Evolutionary conservation across 192 early-diverging fungal genomes (phyloP).

Genomic region (Oehlia diaphana): DNA sequence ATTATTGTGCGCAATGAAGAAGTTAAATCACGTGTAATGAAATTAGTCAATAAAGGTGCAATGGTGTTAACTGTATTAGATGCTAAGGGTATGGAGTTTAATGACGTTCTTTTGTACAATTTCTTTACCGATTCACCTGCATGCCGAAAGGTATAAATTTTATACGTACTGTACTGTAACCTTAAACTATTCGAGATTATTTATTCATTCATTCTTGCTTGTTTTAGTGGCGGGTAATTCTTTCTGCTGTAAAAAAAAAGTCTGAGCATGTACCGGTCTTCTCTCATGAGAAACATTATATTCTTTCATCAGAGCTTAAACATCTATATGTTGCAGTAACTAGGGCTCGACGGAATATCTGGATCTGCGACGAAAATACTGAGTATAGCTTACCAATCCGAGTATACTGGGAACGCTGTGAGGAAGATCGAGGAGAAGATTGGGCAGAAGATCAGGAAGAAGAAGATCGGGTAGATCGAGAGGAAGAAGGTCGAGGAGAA

Average conservation of each 20-base stretch:
- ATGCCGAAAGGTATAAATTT: not conserved
- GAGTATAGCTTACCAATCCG: not conserved
- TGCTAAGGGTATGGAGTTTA: slow-evolving; percentile 20
- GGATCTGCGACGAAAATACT: slow-evolving; percentile 8
- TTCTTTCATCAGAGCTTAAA: slow-evolving; percentile 16
- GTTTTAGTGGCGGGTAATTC: slow-evolving; percentile 15
- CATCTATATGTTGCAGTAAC: slow-evolving; percentile 17
- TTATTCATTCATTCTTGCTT: not conserved
- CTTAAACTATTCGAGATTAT: not conserved
- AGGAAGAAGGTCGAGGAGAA: too few species aligned
- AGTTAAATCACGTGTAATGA: not conserved
- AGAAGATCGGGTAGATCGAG: too few species aligned
- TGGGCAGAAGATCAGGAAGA: too few species aligned
- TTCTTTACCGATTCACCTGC: slow-evolving; percentile 25
- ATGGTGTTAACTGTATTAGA: slow-evolving; percentile 7
- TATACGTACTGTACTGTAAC: not conserved
- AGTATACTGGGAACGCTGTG: not conserved
- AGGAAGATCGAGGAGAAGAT: too few species aligned
- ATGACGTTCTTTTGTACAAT: slow-evolving; percentile 29
- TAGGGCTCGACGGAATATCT: slow-evolving; percentile 20
- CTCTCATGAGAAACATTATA: slow-evolving; percentile 15
- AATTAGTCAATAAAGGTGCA: not conserved
- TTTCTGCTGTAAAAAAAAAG: not conserved
- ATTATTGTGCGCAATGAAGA: slow-evolving; percentile 18
- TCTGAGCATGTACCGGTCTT: not conserved